A percentile compares a stretch with the other conserved stretches of the same genome.
These are phyloP conservation scores for Fusarium sp. DNA, from an alignment of 2,329 filamentous ascomycete species.

Conservation along the genomic window DNA sequence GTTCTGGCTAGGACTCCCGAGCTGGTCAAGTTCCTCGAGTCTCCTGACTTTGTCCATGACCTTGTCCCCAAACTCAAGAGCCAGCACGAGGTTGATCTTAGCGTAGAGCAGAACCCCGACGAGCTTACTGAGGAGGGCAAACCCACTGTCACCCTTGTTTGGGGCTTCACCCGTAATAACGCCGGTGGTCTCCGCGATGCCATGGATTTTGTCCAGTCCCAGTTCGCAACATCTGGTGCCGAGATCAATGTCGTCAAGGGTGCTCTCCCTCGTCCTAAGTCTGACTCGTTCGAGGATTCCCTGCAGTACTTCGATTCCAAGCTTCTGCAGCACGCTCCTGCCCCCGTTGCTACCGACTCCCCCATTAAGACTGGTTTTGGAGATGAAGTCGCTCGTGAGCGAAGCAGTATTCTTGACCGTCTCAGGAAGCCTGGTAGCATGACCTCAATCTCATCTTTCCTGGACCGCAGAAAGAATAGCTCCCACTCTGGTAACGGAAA, in stretches of 20 bases:
- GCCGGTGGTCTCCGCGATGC: constrained; percentile 94
- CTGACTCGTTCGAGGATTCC: constrained; percentile 97
- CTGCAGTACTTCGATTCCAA: constrained; percentile 98
- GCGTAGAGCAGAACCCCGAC: constrained; percentile 73
- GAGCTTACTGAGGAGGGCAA: constrained; percentile 68
- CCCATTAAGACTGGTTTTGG: constrained; percentile 87
- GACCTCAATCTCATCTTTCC: constrained; percentile 94
- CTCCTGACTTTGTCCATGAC: constrained; percentile 81
- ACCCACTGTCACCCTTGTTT: constrained; percentile 72
- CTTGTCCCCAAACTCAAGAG: constrained; percentile 85
- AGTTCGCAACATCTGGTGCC: constrained; percentile 88
- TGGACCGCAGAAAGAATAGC: constrained; percentile 94
- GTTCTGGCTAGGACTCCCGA: constrained; percentile 81
- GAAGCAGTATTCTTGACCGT: constrained; percentile 87
- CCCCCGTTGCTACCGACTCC: constrained; percentile 83
- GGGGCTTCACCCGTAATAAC: constrained; percentile 95
- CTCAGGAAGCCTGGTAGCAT: constrained; percentile 95
- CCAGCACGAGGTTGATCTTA: constrained; percentile 91
- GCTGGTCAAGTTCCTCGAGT: constrained; percentile 84
- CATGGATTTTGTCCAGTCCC: constrained; percentile 90
- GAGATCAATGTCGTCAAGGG: constrained; percentile 89
- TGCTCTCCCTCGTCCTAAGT: constrained; percentile 97
- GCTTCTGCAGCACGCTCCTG: constrained; percentile 90
- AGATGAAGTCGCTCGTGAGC: constrained; percentile 82
- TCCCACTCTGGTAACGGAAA: constrained; percentile 83